Base-by-base conservation (phyloP, 225 moss, liverwort and hornwort species). In the Physcomitrium patens region DNA sequence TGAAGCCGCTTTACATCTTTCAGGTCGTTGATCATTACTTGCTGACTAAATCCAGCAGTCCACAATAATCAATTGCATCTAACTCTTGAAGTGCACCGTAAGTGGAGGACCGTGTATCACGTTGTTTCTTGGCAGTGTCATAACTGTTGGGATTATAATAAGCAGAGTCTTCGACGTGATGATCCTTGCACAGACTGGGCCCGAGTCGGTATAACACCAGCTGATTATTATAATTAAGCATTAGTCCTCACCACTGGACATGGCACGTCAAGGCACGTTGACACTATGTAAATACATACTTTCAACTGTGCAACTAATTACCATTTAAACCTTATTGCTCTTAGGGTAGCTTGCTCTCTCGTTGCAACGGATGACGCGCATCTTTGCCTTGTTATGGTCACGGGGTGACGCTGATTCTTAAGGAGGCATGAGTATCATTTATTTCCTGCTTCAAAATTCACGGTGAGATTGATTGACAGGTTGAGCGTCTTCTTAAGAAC, bases 181-280 rank as follows among this genome's bases (percentile, higher is more conserved):
- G 31, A 37, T 37, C 31, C 31, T 37, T 37, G 31, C 31, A 37
- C 7, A 37, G 31, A 16, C 41, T 26, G 42, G 43, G 68, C 46
- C 13, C 43, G 42, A 17, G 75, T 78, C 75, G 78, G 82, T 78
- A 66, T 78, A 60, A 66, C 26, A 45, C 28, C 49, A 44, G 18
- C 2, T 61, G 52, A 75, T 65, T 41, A 74, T 23, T 7, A 7
- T 58, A 70, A 70, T 60, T 12, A 73, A 50, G 50, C 37, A 51
- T 17, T 65, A 50, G 63, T 55, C 79, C 83, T 80, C 83, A 83
- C 80, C 72, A 47, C 54, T 46, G 18, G 76, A 83, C 83, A 77
- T 83, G 83, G 83, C 83, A 83, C 83, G 83, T 77, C 69, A 58
- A 60, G 46, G 76, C 83, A 83, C 79, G 83, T 80, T 60, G 73